phyloP scores from a whole-genome alignment of 306 rosid species.

The Lathyrus sativus region DNA sequence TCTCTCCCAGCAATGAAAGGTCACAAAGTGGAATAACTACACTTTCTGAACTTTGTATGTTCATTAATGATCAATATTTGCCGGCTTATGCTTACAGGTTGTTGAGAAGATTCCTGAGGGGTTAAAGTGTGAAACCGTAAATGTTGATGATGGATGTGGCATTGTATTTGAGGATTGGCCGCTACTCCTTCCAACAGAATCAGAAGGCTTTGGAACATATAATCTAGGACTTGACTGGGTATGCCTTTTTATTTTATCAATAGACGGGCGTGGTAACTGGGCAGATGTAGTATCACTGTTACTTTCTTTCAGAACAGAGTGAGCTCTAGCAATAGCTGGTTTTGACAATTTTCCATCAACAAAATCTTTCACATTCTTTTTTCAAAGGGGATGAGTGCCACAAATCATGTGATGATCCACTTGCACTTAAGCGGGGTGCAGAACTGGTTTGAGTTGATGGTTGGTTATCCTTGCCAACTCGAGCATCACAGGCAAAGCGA shows the following conservation, averaged over 20 bases:
- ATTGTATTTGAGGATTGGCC: no score
- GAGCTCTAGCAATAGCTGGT: conserved; percentile 46
- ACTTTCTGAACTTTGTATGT: no score
- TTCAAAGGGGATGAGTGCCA: conserved; percentile 80
- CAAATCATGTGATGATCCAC: conserved; percentile 59
- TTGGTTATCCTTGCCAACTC: conserved; percentile 79
- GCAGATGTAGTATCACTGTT: conserved; percentile 48
- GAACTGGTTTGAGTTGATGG: conserved; percentile 47
- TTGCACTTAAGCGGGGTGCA: conserved; percentile 51
- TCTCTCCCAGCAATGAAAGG: no score
- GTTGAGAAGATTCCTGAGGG: no score
- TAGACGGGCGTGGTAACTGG: conserved; percentile 66
- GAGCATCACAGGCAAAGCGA: conserved; percentile 74
- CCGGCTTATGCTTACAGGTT: no score
- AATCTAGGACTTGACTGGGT: no score
- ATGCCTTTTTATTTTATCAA: conserved; percentile 56
- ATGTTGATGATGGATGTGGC: no score
- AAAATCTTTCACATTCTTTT: conserved; percentile 57
- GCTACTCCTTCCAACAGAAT: no score
- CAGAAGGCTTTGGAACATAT: no score
- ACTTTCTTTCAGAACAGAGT: conserved; percentile 58
- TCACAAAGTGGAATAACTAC: no score
- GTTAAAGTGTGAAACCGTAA: no score
- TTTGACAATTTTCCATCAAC: conserved; percentile 51
- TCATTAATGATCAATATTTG: no score